Percentiles rank a stretch among this genome's conserved stretches.
phyloP scores from a whole-genome alignment of 1,284 basidiomycete species.

The Ceratobasidium sp. region DNA sequence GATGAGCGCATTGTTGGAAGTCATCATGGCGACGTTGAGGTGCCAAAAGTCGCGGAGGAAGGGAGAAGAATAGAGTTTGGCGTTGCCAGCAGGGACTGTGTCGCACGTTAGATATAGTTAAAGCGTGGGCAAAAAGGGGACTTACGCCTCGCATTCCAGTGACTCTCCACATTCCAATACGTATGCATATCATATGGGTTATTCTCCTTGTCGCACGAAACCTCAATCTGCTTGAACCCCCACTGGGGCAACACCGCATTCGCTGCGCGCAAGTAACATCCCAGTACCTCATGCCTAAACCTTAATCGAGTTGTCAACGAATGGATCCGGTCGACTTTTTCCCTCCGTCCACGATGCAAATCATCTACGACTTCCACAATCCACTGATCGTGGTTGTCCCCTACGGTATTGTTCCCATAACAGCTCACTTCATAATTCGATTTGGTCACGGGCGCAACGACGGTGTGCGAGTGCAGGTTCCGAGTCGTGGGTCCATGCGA shows the following conservation, averaged over 20 bases:
- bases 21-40: conserved; percentile 99
- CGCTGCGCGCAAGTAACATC: conserved; percentile 91
- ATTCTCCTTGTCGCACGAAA: conserved; percentile 91
- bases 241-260: conserved; percentile 94
- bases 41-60: conserved; percentile 99
- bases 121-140: conserved; percentile 49
- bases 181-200: conserved; percentile 86
- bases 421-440: conserved; percentile 92
- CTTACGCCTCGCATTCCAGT: conserved; percentile 93
- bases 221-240: conserved; percentile 99
- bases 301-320: conserved; percentile 90
- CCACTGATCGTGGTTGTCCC: conserved; percentile 93
- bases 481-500: conserved; percentile 84
- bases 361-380: conserved; percentile 95
- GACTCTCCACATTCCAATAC: conserved; percentile 98
- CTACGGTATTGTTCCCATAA: conserved; percentile 89
- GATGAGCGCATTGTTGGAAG: conserved; percentile 96
- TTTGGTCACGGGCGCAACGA: conserved; percentile 91
- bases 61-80: conserved; percentile 87
- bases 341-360: conserved; percentile 68
- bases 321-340: conserved; percentile 77
- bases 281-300: conserved; percentile 79
- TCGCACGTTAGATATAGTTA: background rate
- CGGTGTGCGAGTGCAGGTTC: conserved; percentile 92
- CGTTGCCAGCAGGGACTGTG: conserved; percentile 83